Conservation (phyloP, 129 eudicot genomes). For the Heracleum sosnowskyi region DNA sequence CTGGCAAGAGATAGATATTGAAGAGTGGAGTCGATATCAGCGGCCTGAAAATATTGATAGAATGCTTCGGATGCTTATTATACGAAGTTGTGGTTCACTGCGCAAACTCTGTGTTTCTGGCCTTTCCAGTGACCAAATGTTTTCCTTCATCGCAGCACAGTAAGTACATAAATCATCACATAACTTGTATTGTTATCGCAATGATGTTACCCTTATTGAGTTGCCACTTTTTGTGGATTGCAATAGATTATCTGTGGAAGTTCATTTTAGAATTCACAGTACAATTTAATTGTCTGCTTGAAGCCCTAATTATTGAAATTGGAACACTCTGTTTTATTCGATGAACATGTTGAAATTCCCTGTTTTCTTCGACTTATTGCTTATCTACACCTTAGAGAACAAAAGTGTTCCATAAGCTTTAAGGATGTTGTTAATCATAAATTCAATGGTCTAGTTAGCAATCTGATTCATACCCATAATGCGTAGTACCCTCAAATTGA, state of each 20-base stretch:
- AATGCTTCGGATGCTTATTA: constrained; percentile 32
- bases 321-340: neutral
- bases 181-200: no score
- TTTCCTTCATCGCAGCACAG: constrained; percentile 39
- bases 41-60: constrained; percentile 32
- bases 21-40: constrained; percentile 43
- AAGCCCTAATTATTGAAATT: neutral
- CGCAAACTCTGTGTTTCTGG: constrained; percentile 40
- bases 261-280: neutral
- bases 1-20: constrained; percentile 61
- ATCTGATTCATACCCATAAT: neutral
- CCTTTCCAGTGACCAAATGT: constrained; percentile 17
- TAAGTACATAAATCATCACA: constrained; percentile 16
- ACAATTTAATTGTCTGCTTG: neutral
- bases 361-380: neutral
- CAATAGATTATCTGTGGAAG: neutral
- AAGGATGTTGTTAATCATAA: neutral
- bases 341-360: neutral
- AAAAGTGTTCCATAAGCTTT: neutral
- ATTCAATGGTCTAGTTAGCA: neutral
- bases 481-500: neutral
- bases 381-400: neutral
- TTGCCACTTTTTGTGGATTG: neutral
- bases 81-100: constrained; percentile 39
- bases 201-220: neutral